Base-by-base conservation (phyloP, 106 monocot genomes). In the Dendrobium huoshanense region DNA sequence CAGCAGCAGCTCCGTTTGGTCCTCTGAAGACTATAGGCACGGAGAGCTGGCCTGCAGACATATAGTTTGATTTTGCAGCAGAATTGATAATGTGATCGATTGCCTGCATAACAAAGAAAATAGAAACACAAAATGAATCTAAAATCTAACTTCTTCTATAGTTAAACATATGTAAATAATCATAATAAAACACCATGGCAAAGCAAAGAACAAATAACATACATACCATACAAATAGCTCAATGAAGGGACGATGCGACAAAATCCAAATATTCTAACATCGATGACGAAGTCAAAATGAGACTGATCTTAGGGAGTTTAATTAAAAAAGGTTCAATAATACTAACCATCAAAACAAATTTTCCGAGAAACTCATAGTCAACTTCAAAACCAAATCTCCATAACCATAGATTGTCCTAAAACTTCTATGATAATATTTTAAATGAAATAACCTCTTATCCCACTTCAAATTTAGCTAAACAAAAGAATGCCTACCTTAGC, bases 51-150 rank as follows among this genome's bases (percentile, higher is more conserved):
- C 99, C 99, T 13, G 89, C 88, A 51, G 99, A 99, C 99, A 99
- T 99, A 79, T 95, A 95, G 79, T 99, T 95, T 83, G 95, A 93
- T 83, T 99, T 99, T 83, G 99, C 95, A 55, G 98, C 98, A 67
- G 98, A 98, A 81, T 95, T 98, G 45, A 98, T 89, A 51, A 98
- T 95, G 67, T 98, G 98, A 84, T 98, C 98, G 64, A 99, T 99
- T 56, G 99, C 99, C 99, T 99, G 83, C 2, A 81, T 74, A 74
- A 44, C 74, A 74, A 43, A 37, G 8, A 74, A 74, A 74, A 74
- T 15, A 31, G 13, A 70, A 70, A 33, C 20, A 37, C 70, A 74
- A 9, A 41, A n/a, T 42, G 17, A 44, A 74, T 20, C 19, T 19
- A 17, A 41, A 74, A 7, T 74, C 19, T 74, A 44, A 74, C 11